Evolutionary conservation across 768 basidiomycete genomes (phyloP).

Genomic region (Lentinula sp.): DNA sequence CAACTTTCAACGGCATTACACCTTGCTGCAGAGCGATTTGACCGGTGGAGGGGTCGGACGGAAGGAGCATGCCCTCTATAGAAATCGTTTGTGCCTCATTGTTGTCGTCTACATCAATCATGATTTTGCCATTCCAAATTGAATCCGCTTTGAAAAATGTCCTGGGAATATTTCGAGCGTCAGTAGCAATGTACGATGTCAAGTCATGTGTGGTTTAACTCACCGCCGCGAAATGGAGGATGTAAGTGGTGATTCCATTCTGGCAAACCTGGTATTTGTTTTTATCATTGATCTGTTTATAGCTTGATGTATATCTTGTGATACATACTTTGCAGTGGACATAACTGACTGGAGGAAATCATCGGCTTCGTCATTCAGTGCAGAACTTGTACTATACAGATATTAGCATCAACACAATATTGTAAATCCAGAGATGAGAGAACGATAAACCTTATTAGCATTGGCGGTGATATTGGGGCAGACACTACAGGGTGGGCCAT

Average conservation of each 20-base stretch:
- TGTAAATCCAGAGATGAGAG: not conserved
- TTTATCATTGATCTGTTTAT: not conserved
- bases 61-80: not conserved
- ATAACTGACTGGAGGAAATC: not conserved
- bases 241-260: not conserved
- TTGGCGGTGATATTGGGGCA: not conserved
- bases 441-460: not conserved
- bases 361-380: not conserved
- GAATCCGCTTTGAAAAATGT: not conserved
- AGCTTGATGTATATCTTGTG: not conserved
- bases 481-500: not conserved
- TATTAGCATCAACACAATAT: not conserved
- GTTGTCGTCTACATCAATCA: not conserved
- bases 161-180: not conserved
- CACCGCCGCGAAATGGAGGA: not conserved
- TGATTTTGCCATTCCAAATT: not conserved
- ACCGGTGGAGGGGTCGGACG: not conserved
- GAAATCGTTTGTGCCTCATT: not conserved
- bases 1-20: slow-evolving; percentile 1
- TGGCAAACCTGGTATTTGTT: not conserved
- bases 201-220: not conserved
- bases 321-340: not conserved
- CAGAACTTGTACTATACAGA: not conserved
- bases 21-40: not conserved
- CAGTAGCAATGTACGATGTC: not conserved